Evolutionary conservation across 768 basidiomycete species (phyloP).

Genomic region (Saitozyma podzolica): DNA sequence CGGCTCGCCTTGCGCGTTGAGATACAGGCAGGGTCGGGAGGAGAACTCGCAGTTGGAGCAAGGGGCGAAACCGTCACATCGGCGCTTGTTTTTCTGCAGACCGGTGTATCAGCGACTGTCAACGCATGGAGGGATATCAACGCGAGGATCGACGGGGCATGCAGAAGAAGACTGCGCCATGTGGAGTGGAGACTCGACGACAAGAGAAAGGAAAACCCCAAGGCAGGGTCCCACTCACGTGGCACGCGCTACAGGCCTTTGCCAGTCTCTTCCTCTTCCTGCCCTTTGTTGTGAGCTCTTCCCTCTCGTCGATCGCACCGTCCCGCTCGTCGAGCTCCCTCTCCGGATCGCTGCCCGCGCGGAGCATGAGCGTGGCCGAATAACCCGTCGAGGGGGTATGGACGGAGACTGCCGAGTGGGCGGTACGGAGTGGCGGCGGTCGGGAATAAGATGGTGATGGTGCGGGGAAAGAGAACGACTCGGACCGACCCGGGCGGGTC

Average conservation of each 20-base stretch:
- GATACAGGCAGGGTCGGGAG: conserved; percentile 44
- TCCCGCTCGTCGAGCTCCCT: conserved; percentile 6
- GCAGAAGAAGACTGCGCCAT: neutral
- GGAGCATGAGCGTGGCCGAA: too few relatives aligned
- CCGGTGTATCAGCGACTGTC: neutral
- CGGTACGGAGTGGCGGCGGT: too few relatives aligned
- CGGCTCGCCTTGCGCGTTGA: conserved; percentile 48
- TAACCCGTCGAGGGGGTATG: too few relatives aligned
- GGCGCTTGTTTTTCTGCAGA: conserved; percentile 50
- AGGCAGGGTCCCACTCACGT: conserved; percentile 30
- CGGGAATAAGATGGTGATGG: too few relatives aligned
- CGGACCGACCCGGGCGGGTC: too few relatives aligned
- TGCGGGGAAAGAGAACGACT: too few relatives aligned
- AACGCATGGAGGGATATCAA: neutral
- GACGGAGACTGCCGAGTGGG: too few relatives aligned
- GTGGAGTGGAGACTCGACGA: neutral
- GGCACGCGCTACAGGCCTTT: conserved; percentile 52
- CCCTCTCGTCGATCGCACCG: conserved; percentile 14
- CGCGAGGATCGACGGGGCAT: neutral
- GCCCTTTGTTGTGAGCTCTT: conserved; percentile 51
- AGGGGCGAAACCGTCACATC: conserved; percentile 52
- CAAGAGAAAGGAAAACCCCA: too few relatives aligned
- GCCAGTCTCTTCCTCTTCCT: conserved; percentile 51
- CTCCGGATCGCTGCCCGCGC: neutral
- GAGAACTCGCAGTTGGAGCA: conserved; percentile 53